These are phyloP conservation scores for Erodium maritimum DNA, from an alignment of 345 rosid genomes.

Conservation along the genomic window DNA sequence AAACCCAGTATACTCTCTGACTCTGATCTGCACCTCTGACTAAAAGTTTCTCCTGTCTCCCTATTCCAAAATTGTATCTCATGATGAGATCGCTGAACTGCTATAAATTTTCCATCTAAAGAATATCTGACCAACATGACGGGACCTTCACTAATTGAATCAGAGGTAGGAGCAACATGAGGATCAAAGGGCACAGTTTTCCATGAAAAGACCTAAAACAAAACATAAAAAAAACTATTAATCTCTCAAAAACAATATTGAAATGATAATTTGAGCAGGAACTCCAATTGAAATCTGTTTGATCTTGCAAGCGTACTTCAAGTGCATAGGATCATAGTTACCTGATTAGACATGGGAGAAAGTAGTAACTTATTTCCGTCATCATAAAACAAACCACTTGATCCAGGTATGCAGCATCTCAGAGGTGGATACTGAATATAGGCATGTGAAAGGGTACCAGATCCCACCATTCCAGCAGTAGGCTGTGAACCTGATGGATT, in stretches of 20 bases:
- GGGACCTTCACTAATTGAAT: constrained; percentile 75
- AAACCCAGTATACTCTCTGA: constrained; percentile 81
- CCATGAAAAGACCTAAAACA: constrained; percentile 70
- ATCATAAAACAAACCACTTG: constrained; percentile 75
- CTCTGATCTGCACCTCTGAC: constrained; percentile 55
- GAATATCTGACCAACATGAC: constrained; percentile 64
- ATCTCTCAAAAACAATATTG: constrained; percentile 7
- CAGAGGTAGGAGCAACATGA: constrained; percentile 43
- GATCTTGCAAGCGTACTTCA: too few relatives aligned
- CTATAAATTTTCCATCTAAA: constrained; percentile 64
- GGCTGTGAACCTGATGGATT: constrained; percentile 60
- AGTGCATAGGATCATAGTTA: constrained; percentile 6
- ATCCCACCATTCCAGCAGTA: constrained; percentile 35
- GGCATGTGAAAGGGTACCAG: constrained; percentile 78
- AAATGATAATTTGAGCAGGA: neutral
- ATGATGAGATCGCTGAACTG: constrained; percentile 63
- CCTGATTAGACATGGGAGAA: constrained; percentile 57
- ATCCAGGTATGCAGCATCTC: constrained; percentile 49
- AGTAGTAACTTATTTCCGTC: constrained; percentile 75
- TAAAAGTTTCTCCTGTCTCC: constrained; percentile 57
- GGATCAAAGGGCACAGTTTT: constrained; percentile 60
- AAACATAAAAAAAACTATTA: constrained; percentile 2
- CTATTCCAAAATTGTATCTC: constrained; percentile 66
- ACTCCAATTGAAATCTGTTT: too few relatives aligned
- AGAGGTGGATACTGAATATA: constrained; percentile 65